These are phyloP conservation scores for Phaeophleospora eucalypticola DNA, from an alignment of 2,329 filamentous ascomycete genomes.

Conservation along the genomic window DNA sequence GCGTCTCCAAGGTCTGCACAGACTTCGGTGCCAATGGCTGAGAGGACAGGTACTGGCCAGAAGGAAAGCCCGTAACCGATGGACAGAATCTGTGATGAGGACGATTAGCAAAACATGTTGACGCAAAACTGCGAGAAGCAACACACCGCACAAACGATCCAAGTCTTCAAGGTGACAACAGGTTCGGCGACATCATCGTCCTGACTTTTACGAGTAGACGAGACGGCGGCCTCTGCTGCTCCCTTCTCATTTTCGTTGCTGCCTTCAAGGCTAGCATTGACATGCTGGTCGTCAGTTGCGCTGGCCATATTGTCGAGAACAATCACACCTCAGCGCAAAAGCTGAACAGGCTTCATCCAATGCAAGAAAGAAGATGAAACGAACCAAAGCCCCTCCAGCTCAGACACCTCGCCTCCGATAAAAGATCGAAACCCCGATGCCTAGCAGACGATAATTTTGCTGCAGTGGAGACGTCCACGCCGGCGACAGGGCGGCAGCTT, in stretches of 20 bases:
- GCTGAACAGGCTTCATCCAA: too few species aligned
- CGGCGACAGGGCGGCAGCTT: neutral
- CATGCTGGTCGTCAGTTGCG: neutral
- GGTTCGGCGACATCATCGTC: constrained; percentile 10
- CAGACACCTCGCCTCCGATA: too few species aligned
- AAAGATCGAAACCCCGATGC: too few species aligned
- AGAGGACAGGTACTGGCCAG: constrained; percentile 30
- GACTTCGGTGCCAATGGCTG: constrained; percentile 27
- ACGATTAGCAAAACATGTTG: neutral
- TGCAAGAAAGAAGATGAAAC: too few species aligned
- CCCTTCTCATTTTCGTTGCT: neutral
- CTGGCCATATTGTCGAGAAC: neutral
- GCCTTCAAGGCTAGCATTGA: neutral
- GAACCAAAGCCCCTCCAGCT: too few species aligned
- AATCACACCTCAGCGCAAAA: neutral
- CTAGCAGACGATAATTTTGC: neutral
- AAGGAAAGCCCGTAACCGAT: constrained; percentile 35
- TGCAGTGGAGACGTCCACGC: neutral
- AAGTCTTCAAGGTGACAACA: constrained; percentile 22
- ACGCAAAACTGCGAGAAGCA: neutral
- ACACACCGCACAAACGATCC: constrained; percentile 21
- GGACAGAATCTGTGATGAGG: constrained; percentile 26
- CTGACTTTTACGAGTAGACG: neutral
- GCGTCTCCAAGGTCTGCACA: constrained; percentile 30
- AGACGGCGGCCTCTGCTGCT: neutral